Percentiles rank a stretch among this genome's conserved stretches.
These are phyloP conservation scores for Rhodosorus marinus DNA, from an alignment of 23 red algal genomes.

Conservation along the genomic window DNA sequence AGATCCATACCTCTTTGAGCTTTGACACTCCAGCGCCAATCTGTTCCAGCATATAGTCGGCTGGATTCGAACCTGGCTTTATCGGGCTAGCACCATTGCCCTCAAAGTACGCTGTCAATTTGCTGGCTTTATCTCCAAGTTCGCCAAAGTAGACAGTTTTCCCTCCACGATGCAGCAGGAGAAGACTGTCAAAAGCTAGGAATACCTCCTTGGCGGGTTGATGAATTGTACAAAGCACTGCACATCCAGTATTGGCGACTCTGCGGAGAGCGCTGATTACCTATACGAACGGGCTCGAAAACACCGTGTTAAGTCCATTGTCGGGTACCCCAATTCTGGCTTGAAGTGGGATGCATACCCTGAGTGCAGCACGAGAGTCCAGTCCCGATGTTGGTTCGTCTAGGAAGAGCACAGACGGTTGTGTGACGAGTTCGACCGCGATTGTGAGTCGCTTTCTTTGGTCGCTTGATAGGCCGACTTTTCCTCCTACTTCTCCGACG, in stretches of 20 bases:
- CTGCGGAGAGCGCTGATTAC: constrained; percentile 60
- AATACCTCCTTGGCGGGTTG: constrained; percentile 61
- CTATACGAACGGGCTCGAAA: too few relatives aligned
- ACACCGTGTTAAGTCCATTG: too few relatives aligned
- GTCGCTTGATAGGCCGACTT: too few relatives aligned
- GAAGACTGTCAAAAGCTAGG: constrained; percentile 66
- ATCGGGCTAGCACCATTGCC: constrained; percentile 15
- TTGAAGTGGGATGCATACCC: too few relatives aligned
- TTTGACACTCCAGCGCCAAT: too few relatives aligned
- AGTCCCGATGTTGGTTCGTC: too few relatives aligned
- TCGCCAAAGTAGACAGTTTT: constrained; percentile 44
- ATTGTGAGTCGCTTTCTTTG: constrained; percentile 62
- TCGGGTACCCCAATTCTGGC: too few relatives aligned
- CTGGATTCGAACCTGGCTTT: constrained; percentile 2
- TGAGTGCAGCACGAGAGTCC: too few relatives aligned
- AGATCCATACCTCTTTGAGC: too few relatives aligned
- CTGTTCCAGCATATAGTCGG: too few relatives aligned
- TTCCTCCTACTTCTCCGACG: too few relatives aligned
- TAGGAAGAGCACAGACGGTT: too few relatives aligned
- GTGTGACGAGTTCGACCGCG: constrained; percentile 19
- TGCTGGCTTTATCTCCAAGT: constrained; percentile 7
- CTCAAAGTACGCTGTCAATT: constrained; percentile 47
- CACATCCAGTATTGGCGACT: constrained; percentile 51
- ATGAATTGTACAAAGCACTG: constrained; percentile 79
- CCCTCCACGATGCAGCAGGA: constrained; percentile 55